These are phyloP conservation scores for Starmerella floris DNA, from an alignment of 805 yeast species.

Conservation along the genomic window DNA sequence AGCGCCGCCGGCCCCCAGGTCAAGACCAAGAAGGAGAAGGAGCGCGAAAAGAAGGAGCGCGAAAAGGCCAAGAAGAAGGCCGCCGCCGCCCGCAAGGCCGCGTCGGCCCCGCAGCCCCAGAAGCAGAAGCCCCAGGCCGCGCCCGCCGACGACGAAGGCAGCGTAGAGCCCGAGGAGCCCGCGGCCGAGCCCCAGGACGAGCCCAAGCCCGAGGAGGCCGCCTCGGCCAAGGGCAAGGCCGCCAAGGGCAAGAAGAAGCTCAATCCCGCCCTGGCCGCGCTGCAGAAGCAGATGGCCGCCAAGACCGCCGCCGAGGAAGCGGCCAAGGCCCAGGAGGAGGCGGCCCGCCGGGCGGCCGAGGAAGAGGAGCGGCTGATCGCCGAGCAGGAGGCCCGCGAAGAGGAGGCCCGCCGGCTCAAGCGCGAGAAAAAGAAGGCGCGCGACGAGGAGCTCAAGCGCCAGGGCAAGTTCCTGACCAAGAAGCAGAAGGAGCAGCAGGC, in stretches of 20 bases:
- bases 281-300: constrained; percentile 77
- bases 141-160: constrained; percentile 25
- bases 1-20: constrained; percentile 54
- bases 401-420: constrained; percentile 45
- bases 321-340: constrained; percentile 57
- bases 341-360: constrained; percentile 39
- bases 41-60: constrained; percentile 55
- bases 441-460: constrained; percentile 86
- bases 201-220: constrained; percentile 7
- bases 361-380: constrained; percentile 38
- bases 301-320: constrained; percentile 82
- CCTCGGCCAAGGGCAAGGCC: constrained; percentile 34
- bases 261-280: constrained; percentile 83
- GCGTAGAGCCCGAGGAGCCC: constrained; percentile 26
- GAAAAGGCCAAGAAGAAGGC: constrained; percentile 65
- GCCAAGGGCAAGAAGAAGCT: constrained; percentile 47
- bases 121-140: constrained; percentile 29
- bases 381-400: constrained; percentile 51
- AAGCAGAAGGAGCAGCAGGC: constrained; percentile 91
- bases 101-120: constrained; percentile 45
- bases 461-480: constrained; percentile 86
- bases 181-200: constrained; percentile 5
- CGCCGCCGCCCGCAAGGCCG: constrained; percentile 73
- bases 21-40: constrained; percentile 92
- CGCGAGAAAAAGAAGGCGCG: constrained; percentile 78